phyloP scores from a whole-genome alignment of 148 eudicot genomes.

The Spergularia bocconei region DNA sequence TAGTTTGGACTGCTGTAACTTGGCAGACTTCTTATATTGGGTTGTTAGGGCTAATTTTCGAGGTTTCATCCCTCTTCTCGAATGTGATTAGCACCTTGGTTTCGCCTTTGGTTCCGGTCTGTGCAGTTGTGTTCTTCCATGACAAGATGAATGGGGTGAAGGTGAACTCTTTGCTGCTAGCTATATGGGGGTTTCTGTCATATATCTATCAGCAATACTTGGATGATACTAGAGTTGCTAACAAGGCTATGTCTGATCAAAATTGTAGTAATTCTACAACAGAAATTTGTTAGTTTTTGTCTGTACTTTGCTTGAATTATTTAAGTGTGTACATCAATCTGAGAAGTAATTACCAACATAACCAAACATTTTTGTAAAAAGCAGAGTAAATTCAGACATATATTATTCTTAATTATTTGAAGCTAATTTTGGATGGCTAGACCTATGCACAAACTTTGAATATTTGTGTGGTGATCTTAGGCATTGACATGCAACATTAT shows the following conservation, averaged over 20 bases:
- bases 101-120: slow-evolving; percentile 48
- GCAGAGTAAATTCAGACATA: background rate
- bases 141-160: slow-evolving; percentile 53
- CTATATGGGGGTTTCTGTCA: slow-evolving; percentile 51
- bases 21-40: slow-evolving; percentile 46
- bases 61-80: slow-evolving; percentile 46
- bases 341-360: background rate
- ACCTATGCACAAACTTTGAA: background rate
- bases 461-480: background rate
- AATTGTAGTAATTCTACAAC: background rate
- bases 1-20: slow-evolving; percentile 38
- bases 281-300: slow-evolving; percentile 10
- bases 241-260: background rate
- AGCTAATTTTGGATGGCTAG: background rate
- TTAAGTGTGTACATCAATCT: background rate
- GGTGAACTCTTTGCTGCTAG: slow-evolving; percentile 40
- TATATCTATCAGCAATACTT: slow-evolving; percentile 50
- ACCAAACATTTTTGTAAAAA: too few relatives aligned
- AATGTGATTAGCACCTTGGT: slow-evolving; percentile 47
- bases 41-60: slow-evolving; percentile 35
- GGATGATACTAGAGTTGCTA: slow-evolving; percentile 28
- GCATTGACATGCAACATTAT: background rate
- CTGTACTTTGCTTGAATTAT: too few relatives aligned
- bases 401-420: too few relatives aligned
- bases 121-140: slow-evolving; percentile 44